Conservation (phyloP, 345 rosid species). For the Lepidium didymum region DNA sequence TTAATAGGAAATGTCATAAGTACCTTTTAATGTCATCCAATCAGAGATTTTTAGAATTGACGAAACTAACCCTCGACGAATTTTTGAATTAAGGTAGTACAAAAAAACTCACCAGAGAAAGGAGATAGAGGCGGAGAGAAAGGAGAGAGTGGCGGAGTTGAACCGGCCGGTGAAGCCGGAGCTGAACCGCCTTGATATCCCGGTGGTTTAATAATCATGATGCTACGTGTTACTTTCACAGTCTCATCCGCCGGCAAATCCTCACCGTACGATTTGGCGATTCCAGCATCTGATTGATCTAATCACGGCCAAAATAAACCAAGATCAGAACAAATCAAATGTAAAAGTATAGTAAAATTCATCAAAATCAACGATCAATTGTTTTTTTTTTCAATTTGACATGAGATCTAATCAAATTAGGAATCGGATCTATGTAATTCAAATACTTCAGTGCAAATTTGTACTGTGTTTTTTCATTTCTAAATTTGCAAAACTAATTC, state of each 20-base stretch:
- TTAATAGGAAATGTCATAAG: background rate
- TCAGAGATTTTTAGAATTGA: background rate
- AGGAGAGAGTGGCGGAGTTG: slow-evolving; percentile 70
- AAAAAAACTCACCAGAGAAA: slow-evolving; percentile 60
- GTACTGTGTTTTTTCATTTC: background rate
- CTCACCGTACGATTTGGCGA: slow-evolving; percentile 42
- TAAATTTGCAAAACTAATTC: background rate
- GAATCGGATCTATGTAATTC: background rate
- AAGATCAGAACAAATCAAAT: background rate
- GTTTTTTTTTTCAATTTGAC: background rate
- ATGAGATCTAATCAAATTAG: background rate
- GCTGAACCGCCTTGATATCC: slow-evolving; percentile 73
- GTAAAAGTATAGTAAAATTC: background rate
- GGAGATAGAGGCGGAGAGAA: slow-evolving; percentile 77
- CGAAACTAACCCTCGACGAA: slow-evolving; percentile 30
- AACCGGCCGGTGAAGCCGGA: slow-evolving; percentile 82
- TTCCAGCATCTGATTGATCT: slow-evolving; percentile 58
- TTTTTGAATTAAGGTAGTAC: background rate
- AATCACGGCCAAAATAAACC: slow-evolving; percentile 5
- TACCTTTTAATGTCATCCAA: background rate
- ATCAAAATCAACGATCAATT: background rate
- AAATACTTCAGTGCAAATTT: background rate
- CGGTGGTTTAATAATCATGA: slow-evolving; percentile 85
- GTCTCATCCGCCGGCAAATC: slow-evolving; percentile 30
- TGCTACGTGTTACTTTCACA: slow-evolving; percentile 67